Base-by-base conservation (phyloP, 1,139 yeast genomes). In the Insectozyma bohioensis region DNA sequence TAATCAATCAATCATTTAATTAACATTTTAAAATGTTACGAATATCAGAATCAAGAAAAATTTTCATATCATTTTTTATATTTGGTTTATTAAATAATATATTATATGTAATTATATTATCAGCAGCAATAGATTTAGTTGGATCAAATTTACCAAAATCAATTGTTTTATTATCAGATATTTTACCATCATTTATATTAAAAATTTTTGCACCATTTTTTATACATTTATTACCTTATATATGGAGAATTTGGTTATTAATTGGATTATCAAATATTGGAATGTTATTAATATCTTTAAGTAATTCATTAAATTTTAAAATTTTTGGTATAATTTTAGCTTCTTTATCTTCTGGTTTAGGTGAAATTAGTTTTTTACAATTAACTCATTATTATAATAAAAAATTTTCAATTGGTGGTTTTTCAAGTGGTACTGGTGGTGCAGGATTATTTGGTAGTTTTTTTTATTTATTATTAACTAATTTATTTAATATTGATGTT, bases 371-470 rank as follows among this genome's bases (percentile, higher is more conserved):
- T 0, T 92, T 90, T 45, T 60, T 92, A 31, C 95, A 85, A 53
- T 63, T 92, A 54, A 85, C 96, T 1, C 95, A 87, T 53, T 77
- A 63, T 46, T 81, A 74, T 49, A 67, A 67, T 12, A 70, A 71
- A 20, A 53, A 59, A 12, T 36, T 46, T 31, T 71, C 95, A 3
- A 66, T 92, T 29, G 80, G 85, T 30, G 97, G 95, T 0, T 92
- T 94, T 75, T 84, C 95, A 22, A 75, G 88, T 10, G 98, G 98
- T 0, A 92, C 97, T 0, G 97, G 97, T 1, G 95, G 87, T 9
- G 97, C 98, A 0, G 97, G 97, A 0, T 57, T 90, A 3, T 72
- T 78, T 13, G 98, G 97, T 0, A 80, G 95, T 47, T 67, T 67
- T 37, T 35, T 62, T 21, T 68, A 63, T 40, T 48, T 69, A 61